Base-by-base conservation (phyloP, 768 basidiomycete genomes). In the Brasilioporus rufonigricans region DNA sequence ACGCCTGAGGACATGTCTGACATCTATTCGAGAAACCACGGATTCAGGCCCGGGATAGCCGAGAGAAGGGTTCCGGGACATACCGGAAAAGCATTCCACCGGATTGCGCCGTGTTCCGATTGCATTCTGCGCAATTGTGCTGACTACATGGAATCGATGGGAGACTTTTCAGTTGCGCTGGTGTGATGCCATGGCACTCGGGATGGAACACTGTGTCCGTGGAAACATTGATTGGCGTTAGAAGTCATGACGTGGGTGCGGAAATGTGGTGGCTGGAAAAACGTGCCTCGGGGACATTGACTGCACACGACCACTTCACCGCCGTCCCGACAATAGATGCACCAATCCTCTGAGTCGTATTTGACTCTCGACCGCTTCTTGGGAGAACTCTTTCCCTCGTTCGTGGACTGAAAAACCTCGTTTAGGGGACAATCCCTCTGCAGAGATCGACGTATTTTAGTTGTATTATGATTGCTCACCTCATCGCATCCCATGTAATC, bases 11-110 rank as follows among this genome's bases (percentile, higher is more conserved):
- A 61, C 85, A 86, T 1, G 82, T 84, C 53, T 78, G 80, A 57
- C 83, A 85, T 56, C 82, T 83, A 48, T 19, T 46, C 19, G 35
- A 13, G 18, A 24, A 44, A 18, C 11, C 18, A 45, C 41, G 16
- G 8, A 36, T n/a, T 61, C n/a, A 60, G 40, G 6, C n/a, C 47
- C 40, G 21, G 48, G 43, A 50, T 33, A 43, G 48, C 44, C 16
- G 14, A 23, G 21, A 33, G 4, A 13, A 21, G 5, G 19, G 23
- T 19, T 31, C 24, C 21, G 31, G 36, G 11, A 38, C 68, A 2
- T 56, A 83, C 83, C 83, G 72, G 65, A 83, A 85, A 29, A 86
- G 59, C 74, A 86, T 77, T 1, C 83, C 83, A 7, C 84, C 83
- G 2, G 76, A 72, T 21, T 80, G 77, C 2, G 63, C 50, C 0